A percentile compares a stretch with the other conserved stretches of the same genome.
Evolutionary conservation across 140 eudicot species (phyloP).

Genomic region (Ambrosia hybrid): DNA sequence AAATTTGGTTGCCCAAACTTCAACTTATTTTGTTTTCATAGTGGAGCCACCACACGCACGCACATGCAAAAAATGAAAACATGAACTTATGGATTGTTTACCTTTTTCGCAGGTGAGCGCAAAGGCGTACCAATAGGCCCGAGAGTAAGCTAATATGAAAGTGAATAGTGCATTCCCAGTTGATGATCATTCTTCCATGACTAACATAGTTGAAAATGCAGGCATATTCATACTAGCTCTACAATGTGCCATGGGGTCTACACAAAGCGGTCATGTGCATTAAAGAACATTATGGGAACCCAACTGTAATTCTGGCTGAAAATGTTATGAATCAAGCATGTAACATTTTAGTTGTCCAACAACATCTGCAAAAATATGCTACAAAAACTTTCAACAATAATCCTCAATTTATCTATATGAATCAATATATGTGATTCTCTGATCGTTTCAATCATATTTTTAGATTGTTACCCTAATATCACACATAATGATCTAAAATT

Average conservation of each 20-base stretch:
- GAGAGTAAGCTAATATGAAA: slow-evolving; percentile 35
- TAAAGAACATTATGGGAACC: slow-evolving; percentile 85
- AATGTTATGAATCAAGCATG: slow-evolving; percentile 47
- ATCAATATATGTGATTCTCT: too few relatives aligned
- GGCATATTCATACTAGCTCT: slow-evolving; percentile 91
- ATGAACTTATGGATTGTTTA: slow-evolving; percentile 1
- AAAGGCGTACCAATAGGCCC: slow-evolving; percentile 91
- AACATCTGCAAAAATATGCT: too few relatives aligned
- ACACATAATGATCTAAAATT: too few relatives aligned
- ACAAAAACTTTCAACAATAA: too few relatives aligned
- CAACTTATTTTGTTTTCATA: too few relatives aligned
- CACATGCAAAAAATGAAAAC: not conserved
- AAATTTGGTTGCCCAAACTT: too few relatives aligned
- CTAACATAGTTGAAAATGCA: slow-evolving; percentile 17
- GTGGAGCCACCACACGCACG: not conserved
- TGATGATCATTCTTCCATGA: not conserved
- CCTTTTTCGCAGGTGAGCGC: slow-evolving; percentile 45
- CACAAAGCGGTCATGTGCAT: slow-evolving; percentile 77
- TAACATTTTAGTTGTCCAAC: not conserved
- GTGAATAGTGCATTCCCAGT: not conserved
- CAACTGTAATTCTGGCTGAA: slow-evolving; percentile 76
- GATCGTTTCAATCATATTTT: too few relatives aligned
- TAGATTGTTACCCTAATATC: too few relatives aligned
- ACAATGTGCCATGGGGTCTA: slow-evolving; percentile 94
- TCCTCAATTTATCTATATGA: too few relatives aligned